A percentile compares a stretch with the other conserved stretches of the same genome.
These are phyloP conservation scores for Suhomyces ambrosiae DNA, from an alignment of 1,139 yeast species.

Conservation along the genomic window DNA sequence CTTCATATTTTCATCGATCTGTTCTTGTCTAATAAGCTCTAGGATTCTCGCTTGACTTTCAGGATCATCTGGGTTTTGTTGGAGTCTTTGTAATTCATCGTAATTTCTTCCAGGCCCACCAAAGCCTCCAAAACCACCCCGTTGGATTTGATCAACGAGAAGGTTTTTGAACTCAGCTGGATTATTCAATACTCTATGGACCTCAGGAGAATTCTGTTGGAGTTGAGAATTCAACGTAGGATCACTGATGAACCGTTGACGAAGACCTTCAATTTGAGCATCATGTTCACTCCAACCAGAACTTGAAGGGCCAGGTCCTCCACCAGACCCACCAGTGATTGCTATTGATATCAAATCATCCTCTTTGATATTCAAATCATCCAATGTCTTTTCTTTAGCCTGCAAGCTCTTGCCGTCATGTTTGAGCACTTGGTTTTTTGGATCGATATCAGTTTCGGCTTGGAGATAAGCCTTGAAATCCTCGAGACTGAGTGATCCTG, in stretches of 20 bases:
- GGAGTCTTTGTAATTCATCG: slow-evolving; percentile 53
- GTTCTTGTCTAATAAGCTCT: slow-evolving; percentile 70
- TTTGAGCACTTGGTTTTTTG: slow-evolving; percentile 48
- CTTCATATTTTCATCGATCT: slow-evolving; percentile 74
- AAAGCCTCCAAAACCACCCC: slow-evolving; percentile 5
- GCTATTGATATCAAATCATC: slow-evolving; percentile 49
- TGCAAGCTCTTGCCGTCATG: slow-evolving; percentile 49
- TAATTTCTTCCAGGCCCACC: slow-evolving; percentile 24
- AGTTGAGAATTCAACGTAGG: slow-evolving; percentile 41
- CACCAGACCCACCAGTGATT: slow-evolving; percentile 13
- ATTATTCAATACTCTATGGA: slow-evolving; percentile 51
- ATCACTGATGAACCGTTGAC: slow-evolving; percentile 49
- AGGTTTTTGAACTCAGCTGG: slow-evolving; percentile 53
- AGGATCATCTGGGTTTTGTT: slow-evolving; percentile 71
- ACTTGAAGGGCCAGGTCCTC: slow-evolving; percentile 18
- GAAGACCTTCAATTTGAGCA: slow-evolving; percentile 48
- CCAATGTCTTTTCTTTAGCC: slow-evolving; percentile 39
- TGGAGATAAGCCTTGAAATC: slow-evolving; percentile 80
- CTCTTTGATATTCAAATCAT: slow-evolving; percentile 50
- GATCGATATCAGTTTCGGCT: slow-evolving; percentile 65
- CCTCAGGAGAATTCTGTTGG: slow-evolving; percentile 39
- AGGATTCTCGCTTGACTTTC: slow-evolving; percentile 68
- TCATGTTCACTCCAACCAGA: slow-evolving; percentile 14
- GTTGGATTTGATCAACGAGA: slow-evolving; percentile 35
- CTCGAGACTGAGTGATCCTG: slow-evolving; percentile 60